These are phyloP conservation scores for Malassezia equina DNA, from an alignment of 1,284 basidiomycete species.

Conservation along the genomic window DNA sequence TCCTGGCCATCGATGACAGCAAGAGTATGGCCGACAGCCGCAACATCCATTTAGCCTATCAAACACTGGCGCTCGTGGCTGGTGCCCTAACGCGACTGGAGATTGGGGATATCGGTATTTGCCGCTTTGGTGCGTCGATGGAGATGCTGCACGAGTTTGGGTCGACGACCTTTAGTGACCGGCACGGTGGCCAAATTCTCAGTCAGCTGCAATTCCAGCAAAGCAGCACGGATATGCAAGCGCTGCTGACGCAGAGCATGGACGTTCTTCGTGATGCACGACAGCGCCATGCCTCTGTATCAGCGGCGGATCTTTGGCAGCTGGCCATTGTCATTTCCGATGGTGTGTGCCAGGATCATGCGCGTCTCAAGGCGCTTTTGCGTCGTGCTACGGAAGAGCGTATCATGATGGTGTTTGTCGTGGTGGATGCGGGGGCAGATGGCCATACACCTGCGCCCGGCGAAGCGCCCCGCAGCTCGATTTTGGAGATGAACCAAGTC, in stretches of 20 bases:
- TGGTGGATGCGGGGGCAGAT: constrained; percentile 70
- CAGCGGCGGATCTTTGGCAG: constrained; percentile 77
- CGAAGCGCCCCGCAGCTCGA: constrained; percentile 57
- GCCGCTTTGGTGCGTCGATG: constrained; percentile 76
- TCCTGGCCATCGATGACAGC: constrained; percentile 90
- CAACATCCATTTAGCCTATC: constrained; percentile 84
- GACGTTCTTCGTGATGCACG: constrained; percentile 58
- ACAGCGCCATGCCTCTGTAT: constrained; percentile 55
- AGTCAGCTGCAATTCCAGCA: constrained; percentile 81
- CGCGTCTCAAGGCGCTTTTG: constrained; percentile 66
- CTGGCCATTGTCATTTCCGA: constrained; percentile 97
- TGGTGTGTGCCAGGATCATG: constrained; percentile 93
- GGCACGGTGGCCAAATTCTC: constrained; percentile 61
- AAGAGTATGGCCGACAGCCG: constrained; percentile 90
- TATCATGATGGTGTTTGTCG: constrained; percentile 92
- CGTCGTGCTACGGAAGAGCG: constrained; percentile 79
- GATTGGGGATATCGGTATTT: constrained; percentile 84
- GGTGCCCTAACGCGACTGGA: constrained; percentile 84
- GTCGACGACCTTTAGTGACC: constrained; percentile 25
- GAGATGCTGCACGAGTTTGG: constrained; percentile 76
- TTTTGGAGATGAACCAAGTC: constrained; percentile 84
- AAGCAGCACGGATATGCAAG: constrained; percentile 76
- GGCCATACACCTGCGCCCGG: not conserved
- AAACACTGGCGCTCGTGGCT: constrained; percentile 83
- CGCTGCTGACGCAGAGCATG: constrained; percentile 74